Conservation (phyloP, 2,329 filamentous ascomycete species). For the Leptographium galeiforme region DNA sequence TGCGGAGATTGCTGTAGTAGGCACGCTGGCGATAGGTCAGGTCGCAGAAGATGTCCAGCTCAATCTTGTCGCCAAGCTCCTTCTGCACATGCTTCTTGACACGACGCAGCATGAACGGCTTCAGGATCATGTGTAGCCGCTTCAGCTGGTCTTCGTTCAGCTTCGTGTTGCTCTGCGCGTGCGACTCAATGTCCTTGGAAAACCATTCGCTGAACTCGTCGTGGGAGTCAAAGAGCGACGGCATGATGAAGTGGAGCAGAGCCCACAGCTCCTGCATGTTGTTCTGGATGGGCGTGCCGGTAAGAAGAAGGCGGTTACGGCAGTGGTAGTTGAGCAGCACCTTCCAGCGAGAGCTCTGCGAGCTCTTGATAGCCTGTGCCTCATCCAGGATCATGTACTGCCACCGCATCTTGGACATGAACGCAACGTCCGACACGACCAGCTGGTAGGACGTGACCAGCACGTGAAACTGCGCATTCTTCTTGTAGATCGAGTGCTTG, state of each 20-base stretch:
- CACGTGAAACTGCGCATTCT: conserved; percentile 89
- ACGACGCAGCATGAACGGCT: conserved; percentile 98
- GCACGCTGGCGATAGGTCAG: conserved; percentile 92
- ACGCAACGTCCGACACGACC: conserved; percentile 88
- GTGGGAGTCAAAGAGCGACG: conserved; percentile 90
- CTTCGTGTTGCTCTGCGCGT: conserved; percentile 98
- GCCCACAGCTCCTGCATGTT: conserved; percentile 99
- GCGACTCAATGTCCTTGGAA: conserved; percentile 91
- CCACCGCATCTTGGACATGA: conserved; percentile 99
- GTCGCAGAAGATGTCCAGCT: conserved; percentile 90
- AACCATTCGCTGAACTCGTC: conserved; percentile 93
- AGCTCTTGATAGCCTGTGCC: conserved; percentile 97
- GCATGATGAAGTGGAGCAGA: conserved; percentile 97
- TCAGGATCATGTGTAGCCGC: conserved; percentile 95
- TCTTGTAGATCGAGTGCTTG: conserved; percentile 90
- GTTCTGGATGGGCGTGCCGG: conserved; percentile 96
- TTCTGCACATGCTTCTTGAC: conserved; percentile 99
- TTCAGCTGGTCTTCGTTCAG: conserved; percentile 96
- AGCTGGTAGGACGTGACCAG: conserved; percentile 95
- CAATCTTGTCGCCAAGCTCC: conserved; percentile 97
- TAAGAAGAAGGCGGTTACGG: conserved; percentile 83
- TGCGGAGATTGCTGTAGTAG: conserved; percentile 81
- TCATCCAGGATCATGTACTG: conserved; percentile 99
- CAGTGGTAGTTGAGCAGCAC: conserved; percentile 86
- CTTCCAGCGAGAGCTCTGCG: conserved; percentile 93